Evolutionary conservation across 2,329 filamentous ascomycete species (phyloP).

Genomic region (Verticillium klebahnii): DNA sequence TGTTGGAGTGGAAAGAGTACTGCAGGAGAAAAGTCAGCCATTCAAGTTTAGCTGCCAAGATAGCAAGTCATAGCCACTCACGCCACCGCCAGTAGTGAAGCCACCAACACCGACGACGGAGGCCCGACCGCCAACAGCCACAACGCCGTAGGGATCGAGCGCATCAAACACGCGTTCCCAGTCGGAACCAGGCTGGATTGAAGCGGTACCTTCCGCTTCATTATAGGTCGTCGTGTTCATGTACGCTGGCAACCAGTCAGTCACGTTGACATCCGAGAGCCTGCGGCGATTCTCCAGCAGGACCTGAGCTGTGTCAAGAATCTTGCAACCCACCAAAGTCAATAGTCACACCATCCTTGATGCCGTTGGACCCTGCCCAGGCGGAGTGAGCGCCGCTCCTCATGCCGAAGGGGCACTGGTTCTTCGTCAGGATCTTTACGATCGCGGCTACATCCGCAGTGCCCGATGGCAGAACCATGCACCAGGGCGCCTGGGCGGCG

Average conservation of each 20-base stretch:
- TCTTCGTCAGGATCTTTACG: slow-evolving; percentile 1
- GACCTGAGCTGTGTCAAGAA: background rate
- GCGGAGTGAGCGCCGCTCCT: slow-evolving; percentile 8
- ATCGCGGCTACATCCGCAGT: slow-evolving; percentile 3
- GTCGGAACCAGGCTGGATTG: slow-evolving; percentile 21
- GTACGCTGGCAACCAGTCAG: slow-evolving; percentile 8
- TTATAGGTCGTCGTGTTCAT: slow-evolving; percentile 26
- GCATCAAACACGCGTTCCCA: slow-evolving; percentile 18
- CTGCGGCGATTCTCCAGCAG: background rate
- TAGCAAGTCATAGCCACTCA: background rate
- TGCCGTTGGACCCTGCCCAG: slow-evolving; percentile 4
- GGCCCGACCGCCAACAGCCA: slow-evolving; percentile 18
- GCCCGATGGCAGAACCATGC: slow-evolving; percentile 6
- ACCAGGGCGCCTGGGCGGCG: slow-evolving; percentile 5
- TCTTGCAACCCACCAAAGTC: slow-evolving; percentile 16
- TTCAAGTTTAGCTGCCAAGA: background rate
- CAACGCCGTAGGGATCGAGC: slow-evolving; percentile 13
- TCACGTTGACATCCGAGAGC: background rate
- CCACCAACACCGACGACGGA: slow-evolving; percentile 19
- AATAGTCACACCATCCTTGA: slow-evolving; percentile 7
- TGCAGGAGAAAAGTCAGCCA: background rate
- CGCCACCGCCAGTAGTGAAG: slow-evolving; percentile 17
- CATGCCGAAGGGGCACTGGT: slow-evolving; percentile 5
- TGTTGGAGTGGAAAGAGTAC: slow-evolving; percentile 22
- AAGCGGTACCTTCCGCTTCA: slow-evolving; percentile 17